Base-by-base conservation (phyloP, 345 rosid genomes). In the Arabidopsis arenosa region DNA sequence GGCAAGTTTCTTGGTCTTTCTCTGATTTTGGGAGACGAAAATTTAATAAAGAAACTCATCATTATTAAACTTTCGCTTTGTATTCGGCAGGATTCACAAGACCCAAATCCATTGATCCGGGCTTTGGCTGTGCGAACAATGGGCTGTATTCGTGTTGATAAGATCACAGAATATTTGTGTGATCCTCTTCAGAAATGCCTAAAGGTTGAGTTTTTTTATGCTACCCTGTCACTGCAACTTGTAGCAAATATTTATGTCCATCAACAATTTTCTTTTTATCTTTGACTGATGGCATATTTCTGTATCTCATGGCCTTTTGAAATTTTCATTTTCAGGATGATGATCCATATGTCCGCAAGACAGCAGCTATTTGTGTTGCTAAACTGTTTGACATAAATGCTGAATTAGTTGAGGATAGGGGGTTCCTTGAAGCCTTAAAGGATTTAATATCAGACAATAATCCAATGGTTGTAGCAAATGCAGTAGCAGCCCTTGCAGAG, bases 391-490 rank as follows among this genome's bases (percentile, higher is more conserved):
- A 92, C 84, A 94, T 94, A 80, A 92, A 94, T 85, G 92, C 95
- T 63, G 97, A 94, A 78, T 78, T 92, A 72, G 98, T 92, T 73
- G 98, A 94, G 85, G 98, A 94, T 80, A 84, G 97, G 78, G 97
- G 97, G 2, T 94, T 94, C 80, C 79, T 94, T 70, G 98, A 94
- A 57, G 88, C 96, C 75, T 89, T 94, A 65, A 94, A 86, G 83
- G 98, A 94, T 83, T 87, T 94, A 79, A 92, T 94, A 76, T 94
- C 98, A 67, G 98, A 94, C 83, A 94, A 94, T 80, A 94, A 94
- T 74, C 98, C 98, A 17, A 94, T 94, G 98, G 98, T 92, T 75
- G 98, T 92, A 11, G 97, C 97, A 54, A 94, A 94, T 92, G 97
- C 97, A 63, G 95, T 94, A 49, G 97, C 98, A 60, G 96, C 98